Evolutionary conservation across 805 yeast genomes (phyloP), one percentile per base, ranked within the genome.

Genomic region (Starmerella asiatica): DNA sequence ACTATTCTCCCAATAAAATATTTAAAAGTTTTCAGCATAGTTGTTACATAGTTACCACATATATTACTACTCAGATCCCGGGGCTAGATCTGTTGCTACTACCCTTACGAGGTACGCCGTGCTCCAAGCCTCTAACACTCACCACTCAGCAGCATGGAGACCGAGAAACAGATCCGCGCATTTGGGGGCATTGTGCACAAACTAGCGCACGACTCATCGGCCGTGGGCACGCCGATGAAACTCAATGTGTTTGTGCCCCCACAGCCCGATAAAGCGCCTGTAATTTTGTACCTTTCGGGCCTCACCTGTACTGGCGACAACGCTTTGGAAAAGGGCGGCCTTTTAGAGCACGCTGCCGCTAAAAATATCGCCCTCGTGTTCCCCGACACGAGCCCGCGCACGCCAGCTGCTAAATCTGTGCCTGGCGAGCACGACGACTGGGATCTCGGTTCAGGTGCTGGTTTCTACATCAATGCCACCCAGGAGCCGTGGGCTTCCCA

Each of bases 381-480:
- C 59, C 97, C 98, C 16, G 98, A 88, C 60, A 91, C 98, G 3
- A 86, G 97, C 7, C 97, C 98, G 39, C 73, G 97, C 49, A 46
- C 45, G 7, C 5, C 40, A 11, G 8, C 28, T 9, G 94, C 93
- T 14, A 75, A 78, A 12, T 67, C 66, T 36, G 67, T 78, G 43
- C 75, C 71, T 24, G 93, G 93, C n/a, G 91, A 79, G 56, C 75
- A 76, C 52, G 93, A 79, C 43, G 59, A 73, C 15, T 91, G 79
- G 75, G 95, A 85, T 57, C 82, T 88, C 56, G 98, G 98, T 19
- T 67, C 85, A 2, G 94, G 93, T 30, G 98, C 98, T 26, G 94
- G 96, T 0, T 91, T 88, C 64, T 88, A 91, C 55, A 71, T 91
- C 37, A 79, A 91, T 60, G 83, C 97, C 11, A 76, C 83, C 11